These are phyloP conservation scores for Amoeboaphelidium occidentale DNA, from an alignment of 371 early-diverging fungal genomes.

Conservation along the genomic window DNA sequence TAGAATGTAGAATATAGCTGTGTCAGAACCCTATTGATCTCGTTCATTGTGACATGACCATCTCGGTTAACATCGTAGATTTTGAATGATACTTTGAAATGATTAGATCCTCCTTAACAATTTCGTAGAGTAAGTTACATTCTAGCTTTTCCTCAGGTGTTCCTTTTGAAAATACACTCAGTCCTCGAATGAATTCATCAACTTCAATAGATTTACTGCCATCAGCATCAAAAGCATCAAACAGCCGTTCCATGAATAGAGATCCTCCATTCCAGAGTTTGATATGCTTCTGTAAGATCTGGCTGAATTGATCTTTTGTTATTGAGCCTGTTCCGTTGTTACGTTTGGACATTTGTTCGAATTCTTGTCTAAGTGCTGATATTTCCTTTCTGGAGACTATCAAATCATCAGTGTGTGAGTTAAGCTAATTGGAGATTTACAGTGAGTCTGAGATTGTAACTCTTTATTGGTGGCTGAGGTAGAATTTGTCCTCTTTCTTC, in stretches of 20 bases:
- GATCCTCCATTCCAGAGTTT: slow-evolving; percentile 30
- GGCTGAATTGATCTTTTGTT: slow-evolving; percentile 37
- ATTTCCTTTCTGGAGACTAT: slow-evolving; percentile 42
- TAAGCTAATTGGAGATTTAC: too few relatives aligned
- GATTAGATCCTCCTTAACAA: background rate
- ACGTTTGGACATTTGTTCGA: slow-evolving; percentile 25
- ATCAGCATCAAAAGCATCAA: slow-evolving; percentile 51
- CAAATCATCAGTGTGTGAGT: too few relatives aligned
- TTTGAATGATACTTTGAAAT: slow-evolving; percentile 41
- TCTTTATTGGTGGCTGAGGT: too few relatives aligned
- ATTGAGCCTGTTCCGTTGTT: slow-evolving; percentile 26
- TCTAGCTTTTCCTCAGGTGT: slow-evolving; percentile 48
- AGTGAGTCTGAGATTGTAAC: too few relatives aligned
- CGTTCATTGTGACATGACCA: slow-evolving; percentile 43
- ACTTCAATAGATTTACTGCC: slow-evolving; percentile 40
- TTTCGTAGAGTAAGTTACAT: slow-evolving; percentile 18
- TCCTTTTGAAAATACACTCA: slow-evolving; percentile 51
- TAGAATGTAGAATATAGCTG: slow-evolving; percentile 39
- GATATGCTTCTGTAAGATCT: slow-evolving; percentile 15
- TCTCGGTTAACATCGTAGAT: slow-evolving; percentile 55
- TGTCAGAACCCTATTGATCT: slow-evolving; percentile 40
- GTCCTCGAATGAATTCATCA: slow-evolving; percentile 46
- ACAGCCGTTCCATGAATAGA: slow-evolving; percentile 43
- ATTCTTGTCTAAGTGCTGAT: slow-evolving; percentile 28
- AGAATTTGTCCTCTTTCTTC: too few relatives aligned